Conservation (phyloP, 1,284 basidiomycete genomes). For the Cystobasidium sp. region DNA sequence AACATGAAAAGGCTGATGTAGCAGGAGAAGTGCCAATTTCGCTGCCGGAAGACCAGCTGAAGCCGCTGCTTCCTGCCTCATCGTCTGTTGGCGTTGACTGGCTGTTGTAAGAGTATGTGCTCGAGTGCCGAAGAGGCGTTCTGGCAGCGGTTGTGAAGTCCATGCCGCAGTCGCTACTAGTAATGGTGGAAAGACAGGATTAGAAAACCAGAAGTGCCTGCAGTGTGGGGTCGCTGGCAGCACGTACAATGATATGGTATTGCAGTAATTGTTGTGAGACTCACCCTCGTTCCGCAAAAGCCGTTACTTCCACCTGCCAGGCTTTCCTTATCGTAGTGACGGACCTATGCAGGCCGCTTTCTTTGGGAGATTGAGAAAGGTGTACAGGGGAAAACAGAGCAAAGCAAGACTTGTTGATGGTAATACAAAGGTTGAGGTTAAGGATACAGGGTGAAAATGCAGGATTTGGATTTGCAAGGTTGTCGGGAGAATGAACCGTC, state of each 20-base stretch:
- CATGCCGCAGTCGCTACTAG: too few species aligned
- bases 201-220: too few species aligned
- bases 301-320: too few species aligned
- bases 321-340: too few species aligned
- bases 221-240: too few species aligned
- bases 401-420: not conserved
- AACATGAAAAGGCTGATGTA: constrained; percentile 20
- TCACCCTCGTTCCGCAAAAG: too few species aligned
- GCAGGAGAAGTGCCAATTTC: constrained; percentile 15
- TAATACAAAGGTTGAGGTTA: not conserved
- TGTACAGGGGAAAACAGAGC: not conserved
- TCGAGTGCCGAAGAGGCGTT: constrained; percentile 12
- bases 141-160: not conserved
- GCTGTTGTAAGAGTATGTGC: not conserved
- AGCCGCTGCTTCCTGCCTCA: constrained; percentile 6
- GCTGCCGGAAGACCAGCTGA: constrained; percentile 14
- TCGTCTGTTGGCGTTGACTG: not conserved
- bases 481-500: not conserved
- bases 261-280: too few species aligned
- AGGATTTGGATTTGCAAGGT: not conserved
- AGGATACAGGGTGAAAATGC: not conserved
- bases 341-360: too few species aligned
- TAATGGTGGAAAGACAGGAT: too few species aligned
- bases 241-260: too few species aligned
- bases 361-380: too few species aligned